Percentiles rank a stretch among this genome's conserved stretches.
Evolutionary conservation across 2,329 filamentous ascomycete genomes (phyloP).

Genomic region (Cladosporium oxysporum): DNA sequence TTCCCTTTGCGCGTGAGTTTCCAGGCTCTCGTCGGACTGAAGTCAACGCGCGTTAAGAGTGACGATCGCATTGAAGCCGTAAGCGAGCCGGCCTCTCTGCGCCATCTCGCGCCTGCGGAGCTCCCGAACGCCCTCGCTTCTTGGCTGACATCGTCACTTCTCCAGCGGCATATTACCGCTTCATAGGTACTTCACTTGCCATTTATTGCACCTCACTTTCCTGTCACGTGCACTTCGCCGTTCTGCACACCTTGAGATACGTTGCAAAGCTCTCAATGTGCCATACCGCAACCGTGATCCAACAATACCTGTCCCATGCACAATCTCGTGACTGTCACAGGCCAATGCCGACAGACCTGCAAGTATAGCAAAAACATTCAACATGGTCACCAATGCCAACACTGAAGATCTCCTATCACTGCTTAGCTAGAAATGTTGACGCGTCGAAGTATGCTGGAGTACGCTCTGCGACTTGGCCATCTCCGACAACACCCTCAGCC

Average conservation of each 20-base stretch:
- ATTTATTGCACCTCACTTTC: background rate
- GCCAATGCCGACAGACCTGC: background rate
- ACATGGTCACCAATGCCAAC: background rate
- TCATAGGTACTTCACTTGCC: background rate
- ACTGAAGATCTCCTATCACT: background rate
- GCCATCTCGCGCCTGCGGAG: background rate
- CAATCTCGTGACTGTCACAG: background rate
- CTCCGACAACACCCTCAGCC: background rate
- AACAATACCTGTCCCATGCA: background rate
- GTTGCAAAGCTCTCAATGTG: background rate
- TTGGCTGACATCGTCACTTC: slow-evolving; percentile 18
- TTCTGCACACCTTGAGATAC: background rate
- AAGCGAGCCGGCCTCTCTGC: background rate
- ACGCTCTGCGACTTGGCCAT: background rate
- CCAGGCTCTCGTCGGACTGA: slow-evolving; percentile 18
- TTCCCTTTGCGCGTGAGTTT: slow-evolving; percentile 7
- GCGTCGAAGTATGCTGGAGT: background rate
- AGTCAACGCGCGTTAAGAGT: slow-evolving; percentile 11
- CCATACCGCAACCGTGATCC: background rate
- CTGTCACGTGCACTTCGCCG: background rate
- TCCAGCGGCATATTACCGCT: no score
- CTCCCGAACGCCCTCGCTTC: background rate
- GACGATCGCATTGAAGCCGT: slow-evolving; percentile 11
- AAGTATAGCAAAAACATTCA: background rate
- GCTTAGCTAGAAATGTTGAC: background rate